These are phyloP conservation scores for Ammopiptanthus mongolicus DNA, from an alignment of 306 rosid species.

Conservation along the genomic window DNA sequence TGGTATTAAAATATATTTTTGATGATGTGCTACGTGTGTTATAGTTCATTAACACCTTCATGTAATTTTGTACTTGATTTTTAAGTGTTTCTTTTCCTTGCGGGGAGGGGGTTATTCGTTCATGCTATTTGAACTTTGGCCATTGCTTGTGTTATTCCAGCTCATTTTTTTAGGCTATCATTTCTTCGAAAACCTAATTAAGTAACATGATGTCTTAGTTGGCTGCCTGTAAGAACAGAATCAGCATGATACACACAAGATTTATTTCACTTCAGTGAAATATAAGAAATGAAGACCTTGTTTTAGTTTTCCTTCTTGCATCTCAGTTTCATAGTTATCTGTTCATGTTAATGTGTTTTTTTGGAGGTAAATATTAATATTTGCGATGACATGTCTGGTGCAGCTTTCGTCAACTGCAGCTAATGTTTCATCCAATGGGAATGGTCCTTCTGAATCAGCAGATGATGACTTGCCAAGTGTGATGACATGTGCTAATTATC, in stretches of 20 bases:
- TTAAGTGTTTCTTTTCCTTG: not conserved
- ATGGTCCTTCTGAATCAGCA: constrained; percentile 73
- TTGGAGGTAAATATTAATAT: not conserved
- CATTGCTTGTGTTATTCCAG: not conserved
- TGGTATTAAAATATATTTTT: constrained; percentile 43
- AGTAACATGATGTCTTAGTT: not conserved
- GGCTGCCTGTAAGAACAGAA: not conserved
- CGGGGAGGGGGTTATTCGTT: not conserved
- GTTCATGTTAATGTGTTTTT: not conserved
- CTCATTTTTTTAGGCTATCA: not conserved
- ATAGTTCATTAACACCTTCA: not conserved
- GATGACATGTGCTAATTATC: constrained; percentile 98
- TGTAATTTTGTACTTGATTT: not conserved
- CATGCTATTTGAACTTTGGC: not conserved
- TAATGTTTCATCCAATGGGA: constrained; percentile 65
- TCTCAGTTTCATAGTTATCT: not conserved
- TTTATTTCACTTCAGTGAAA: not conserved
- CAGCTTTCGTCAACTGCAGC: constrained; percentile 74
- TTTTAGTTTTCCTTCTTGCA: not conserved
- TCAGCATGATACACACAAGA: not conserved
- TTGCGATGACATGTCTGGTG: constrained; percentile 19
- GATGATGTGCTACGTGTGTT: not conserved
- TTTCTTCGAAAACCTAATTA: not conserved
- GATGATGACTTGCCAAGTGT: constrained; percentile 99
- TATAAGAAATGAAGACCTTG: not conserved